phyloP scores from a whole-genome alignment of 2,329 filamentous ascomycete species.

The Nemania sp. region DNA sequence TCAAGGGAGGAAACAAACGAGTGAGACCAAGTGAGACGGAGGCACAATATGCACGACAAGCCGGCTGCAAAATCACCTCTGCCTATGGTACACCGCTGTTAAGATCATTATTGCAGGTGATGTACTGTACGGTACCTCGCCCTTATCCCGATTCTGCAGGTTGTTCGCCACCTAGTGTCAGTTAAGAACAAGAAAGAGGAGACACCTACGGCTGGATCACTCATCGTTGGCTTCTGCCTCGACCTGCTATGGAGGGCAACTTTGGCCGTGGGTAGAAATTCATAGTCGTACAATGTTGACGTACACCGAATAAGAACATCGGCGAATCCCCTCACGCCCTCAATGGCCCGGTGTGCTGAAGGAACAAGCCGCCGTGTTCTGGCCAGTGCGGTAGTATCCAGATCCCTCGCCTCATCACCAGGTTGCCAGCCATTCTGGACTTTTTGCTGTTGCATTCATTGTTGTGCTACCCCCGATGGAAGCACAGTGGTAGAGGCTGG shows the following conservation, averaged over 20 bases:
- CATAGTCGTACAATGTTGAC: constrained; percentile 10
- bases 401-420: constrained; percentile 2
- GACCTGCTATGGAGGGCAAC: constrained; percentile 5
- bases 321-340: constrained; percentile 17
- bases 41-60: not conserved
- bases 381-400: not conserved
- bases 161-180: constrained; percentile 14
- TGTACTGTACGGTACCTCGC: constrained; percentile 2
- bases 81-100: constrained; percentile 20
- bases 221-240: constrained; percentile 2
- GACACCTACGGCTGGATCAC: constrained; percentile 29
- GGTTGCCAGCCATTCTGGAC: constrained; percentile 1
- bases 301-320: constrained; percentile 32
- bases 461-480: not conserved
- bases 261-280: constrained; percentile 5
- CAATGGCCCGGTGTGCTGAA: not conserved
- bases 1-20: not conserved
- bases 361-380: no score
- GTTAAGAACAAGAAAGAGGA: constrained; percentile 7
- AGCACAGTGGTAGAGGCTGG: no score
- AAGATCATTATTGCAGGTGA: constrained; percentile 14
- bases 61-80: no score
- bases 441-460: constrained; percentile 1
- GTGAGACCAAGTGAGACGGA: constrained; percentile 1
- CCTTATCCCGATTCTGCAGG: constrained; percentile 9